Evolutionary conservation across 2,329 filamentous ascomycete genomes (phyloP), one percentile per base, ranked within the genome.

Genomic region (Thermoascus crustaceus): DNA sequence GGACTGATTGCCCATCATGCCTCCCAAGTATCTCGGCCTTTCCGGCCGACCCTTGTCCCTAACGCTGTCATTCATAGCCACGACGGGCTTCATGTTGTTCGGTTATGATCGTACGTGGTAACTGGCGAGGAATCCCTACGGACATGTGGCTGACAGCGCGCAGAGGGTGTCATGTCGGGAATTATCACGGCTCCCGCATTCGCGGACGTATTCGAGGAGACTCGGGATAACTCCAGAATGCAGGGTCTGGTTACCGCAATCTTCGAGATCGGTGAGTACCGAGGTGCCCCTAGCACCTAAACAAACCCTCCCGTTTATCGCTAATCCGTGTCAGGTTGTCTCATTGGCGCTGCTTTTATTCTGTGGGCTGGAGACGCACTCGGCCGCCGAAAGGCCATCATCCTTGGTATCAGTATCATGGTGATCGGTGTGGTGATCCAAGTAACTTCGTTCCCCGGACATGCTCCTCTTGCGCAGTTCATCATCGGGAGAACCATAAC

Each of bases 71-170:
- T 29, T 13, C 18, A 29, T 29, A 29, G 73, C 74, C 6, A 77
- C 74, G 2, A 75, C 69, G 5, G 74, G 72, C 3, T 77, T 78
- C 55, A 54, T 75, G 9, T 66, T 75, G 11, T 74, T 75, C 40
- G 71, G 71, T 27, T 75, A 74, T 45, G 69, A 75, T 39, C 72
- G 54, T 60, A 48, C 36, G 52, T 45, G n/a, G n/a, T 20, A 11
- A 4, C 8, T 32, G 11, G 26, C 4, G 11, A 5, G 5, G 7
- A n/a, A 20, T 25, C 18, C 13, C 8, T 14, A 13, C 13, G 24
- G 14, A 35, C 9, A 19, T 7, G n/a, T 10, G 4, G 25, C 29
- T 37, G 19, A 36, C 20, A 1, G 4, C 21, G 5, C 17, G 17
- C 17, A 20, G 40, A 50, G 44, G 48, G 45, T 34, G 44, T 50